Percentiles rank a stretch among this genome's conserved stretches.
Conservation (phyloP, 202 grass and related monocot genomes). For the Alloteropsis angusta region DNA sequence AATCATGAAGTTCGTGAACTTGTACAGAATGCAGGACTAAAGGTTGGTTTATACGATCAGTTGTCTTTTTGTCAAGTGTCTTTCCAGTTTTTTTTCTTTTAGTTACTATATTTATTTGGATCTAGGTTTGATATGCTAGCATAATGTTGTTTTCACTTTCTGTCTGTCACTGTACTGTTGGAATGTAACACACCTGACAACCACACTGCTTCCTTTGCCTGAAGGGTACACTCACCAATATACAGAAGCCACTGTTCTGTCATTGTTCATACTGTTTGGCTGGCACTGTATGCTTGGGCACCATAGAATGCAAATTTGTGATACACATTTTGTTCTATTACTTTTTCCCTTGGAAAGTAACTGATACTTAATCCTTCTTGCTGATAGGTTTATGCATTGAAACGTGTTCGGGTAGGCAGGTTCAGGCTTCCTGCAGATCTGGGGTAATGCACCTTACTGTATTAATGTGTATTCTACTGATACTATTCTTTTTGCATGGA, state of each 20-base stretch:
- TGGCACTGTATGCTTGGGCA: not conserved
- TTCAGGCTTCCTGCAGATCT: slow-evolving; percentile 84
- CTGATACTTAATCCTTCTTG: slow-evolving; percentile 35
- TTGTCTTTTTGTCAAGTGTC: not conserved
- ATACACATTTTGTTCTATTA: not conserved
- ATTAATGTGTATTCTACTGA: not conserved
- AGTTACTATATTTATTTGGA: not conserved
- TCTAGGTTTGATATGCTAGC: not conserved
- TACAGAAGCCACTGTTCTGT: not conserved
- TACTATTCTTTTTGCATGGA: not conserved
- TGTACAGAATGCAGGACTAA: slow-evolving; percentile 76
- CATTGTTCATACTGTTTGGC: not conserved
- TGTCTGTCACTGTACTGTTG: not conserved
- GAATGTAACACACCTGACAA: not conserved
- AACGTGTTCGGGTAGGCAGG: slow-evolving; percentile 72
- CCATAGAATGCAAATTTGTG: not conserved
- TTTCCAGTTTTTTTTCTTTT: slow-evolving; percentile 1
- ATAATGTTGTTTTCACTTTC: not conserved
- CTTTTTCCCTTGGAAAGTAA: not conserved
- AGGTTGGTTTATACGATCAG: slow-evolving; percentile 43
- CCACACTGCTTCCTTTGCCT: not conserved
- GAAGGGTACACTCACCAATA: not conserved
- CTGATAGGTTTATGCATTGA: slow-evolving; percentile 66
- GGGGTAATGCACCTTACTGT: slow-evolving; percentile 45
- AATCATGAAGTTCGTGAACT: slow-evolving; percentile 95